Conservation (phyloP, 306 rosid species). For the Pyrus communis region DNA sequence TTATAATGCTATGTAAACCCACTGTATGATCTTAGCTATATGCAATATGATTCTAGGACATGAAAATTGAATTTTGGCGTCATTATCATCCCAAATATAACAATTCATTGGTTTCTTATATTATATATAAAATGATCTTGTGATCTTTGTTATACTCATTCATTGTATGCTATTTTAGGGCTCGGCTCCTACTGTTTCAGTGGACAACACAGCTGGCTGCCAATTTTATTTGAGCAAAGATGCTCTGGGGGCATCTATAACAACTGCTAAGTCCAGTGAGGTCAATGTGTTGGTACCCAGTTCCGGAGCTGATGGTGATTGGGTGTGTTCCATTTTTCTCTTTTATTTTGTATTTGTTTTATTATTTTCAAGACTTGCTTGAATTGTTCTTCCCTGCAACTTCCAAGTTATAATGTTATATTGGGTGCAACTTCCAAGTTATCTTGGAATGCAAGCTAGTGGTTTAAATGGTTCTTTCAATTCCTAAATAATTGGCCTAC, state of each 20-base stretch:
- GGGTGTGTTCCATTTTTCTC: slow-evolving; percentile 52
- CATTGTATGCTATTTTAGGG: slow-evolving; percentile 47
- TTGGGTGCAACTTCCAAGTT: neutral
- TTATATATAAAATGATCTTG: neutral
- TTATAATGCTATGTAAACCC: neutral
- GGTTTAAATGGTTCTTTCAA: neutral
- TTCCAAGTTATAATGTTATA: neutral
- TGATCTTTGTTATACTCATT: slow-evolving; percentile 6
- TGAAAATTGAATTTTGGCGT: neutral
- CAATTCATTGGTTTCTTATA: neutral
- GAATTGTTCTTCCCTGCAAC: neutral
- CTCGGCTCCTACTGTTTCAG: slow-evolving; percentile 83
- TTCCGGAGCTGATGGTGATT: slow-evolving; percentile 63
- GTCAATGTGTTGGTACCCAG: slow-evolving; percentile 88
- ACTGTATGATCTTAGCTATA: neutral
- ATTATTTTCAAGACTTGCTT: neutral
- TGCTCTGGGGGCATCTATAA: slow-evolving; percentile 65
- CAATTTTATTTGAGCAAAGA: slow-evolving; percentile 85
- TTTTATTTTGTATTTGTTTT: neutral
- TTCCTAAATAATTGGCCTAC: neutral
- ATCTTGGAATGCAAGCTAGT: neutral
- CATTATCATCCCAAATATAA: neutral
- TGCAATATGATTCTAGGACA: neutral
- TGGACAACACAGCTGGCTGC: slow-evolving; percentile 89
- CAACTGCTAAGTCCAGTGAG: slow-evolving; percentile 96